Percentiles rank a stretch among this genome's conserved stretches.
These are phyloP conservation scores for Nemania sp. DNA, from an alignment of 2,329 filamentous ascomycete genomes.

Conservation along the genomic window DNA sequence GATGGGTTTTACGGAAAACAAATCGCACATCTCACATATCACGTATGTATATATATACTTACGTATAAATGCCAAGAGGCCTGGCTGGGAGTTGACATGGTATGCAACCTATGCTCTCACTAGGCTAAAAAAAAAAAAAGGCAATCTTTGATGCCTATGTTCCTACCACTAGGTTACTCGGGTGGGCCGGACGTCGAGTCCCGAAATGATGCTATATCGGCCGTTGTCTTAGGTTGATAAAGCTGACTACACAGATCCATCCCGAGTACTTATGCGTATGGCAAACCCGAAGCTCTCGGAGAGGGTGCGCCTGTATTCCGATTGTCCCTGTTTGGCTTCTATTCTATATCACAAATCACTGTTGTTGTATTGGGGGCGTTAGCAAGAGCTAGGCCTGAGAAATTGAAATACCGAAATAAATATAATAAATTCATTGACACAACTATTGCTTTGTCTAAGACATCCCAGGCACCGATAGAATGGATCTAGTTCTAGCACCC, in stretches of 20 bases:
- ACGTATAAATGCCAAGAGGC: slow-evolving; percentile 15
- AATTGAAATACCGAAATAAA: too few species aligned
- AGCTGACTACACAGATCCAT: neutral
- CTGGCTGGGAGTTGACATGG: neutral
- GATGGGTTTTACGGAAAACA: slow-evolving; percentile 8
- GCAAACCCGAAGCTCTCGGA: neutral
- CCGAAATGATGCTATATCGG: neutral
- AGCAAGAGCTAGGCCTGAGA: too few species aligned
- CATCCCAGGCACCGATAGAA: too few species aligned
- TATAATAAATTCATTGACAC: too few species aligned
- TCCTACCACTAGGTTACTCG: neutral
- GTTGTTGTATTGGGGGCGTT: too few species aligned
- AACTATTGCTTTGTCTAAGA: too few species aligned
- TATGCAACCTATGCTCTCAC: neutral
- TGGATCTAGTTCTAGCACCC: too few species aligned
- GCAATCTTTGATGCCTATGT: slow-evolving; percentile 2
- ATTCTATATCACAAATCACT: too few species aligned
- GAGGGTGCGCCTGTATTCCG: neutral
- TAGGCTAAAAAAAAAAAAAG: slow-evolving; percentile 6
- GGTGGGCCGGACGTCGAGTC: neutral
- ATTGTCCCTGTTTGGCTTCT: neutral
- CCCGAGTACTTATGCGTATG: neutral
- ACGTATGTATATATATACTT: slow-evolving; percentile 18
- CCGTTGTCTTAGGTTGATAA: neutral
- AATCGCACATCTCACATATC: slow-evolving; percentile 11